Conservation (phyloP, 164 flowering plant species). For the Kalanchoe fedtschenkoi region DNA sequence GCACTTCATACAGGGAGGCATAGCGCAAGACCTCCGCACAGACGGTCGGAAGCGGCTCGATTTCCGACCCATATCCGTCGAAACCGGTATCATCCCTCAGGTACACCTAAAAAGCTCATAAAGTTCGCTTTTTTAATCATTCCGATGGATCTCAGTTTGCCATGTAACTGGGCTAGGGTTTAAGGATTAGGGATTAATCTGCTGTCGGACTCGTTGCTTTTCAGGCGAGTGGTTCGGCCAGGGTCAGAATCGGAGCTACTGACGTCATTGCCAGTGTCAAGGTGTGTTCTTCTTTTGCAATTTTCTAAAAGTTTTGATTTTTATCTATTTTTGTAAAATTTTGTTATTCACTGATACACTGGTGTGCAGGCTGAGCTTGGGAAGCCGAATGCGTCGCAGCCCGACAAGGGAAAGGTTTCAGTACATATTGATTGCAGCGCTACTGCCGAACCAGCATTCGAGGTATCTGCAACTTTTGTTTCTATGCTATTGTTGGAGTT, state of each 20-base stretch:
- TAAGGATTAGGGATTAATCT: constrained; percentile 3
- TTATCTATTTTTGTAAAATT: no score
- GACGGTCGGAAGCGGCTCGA: constrained; percentile 73
- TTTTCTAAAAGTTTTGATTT: no score
- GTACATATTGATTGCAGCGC: constrained; percentile 82
- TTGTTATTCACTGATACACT: not conserved
- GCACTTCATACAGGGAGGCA: constrained; percentile 73
- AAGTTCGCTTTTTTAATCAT: not conserved
- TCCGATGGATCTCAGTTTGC: no score
- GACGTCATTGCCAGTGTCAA: constrained; percentile 92
- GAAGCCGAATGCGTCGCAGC: constrained; percentile 50
- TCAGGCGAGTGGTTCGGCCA: constrained; percentile 94
- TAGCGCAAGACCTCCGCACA: constrained; percentile 76
- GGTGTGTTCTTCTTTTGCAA: no score
- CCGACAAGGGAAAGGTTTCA: constrained; percentile 72
- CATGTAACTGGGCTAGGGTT: not conserved
- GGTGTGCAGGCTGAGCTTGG: constrained; percentile 85
- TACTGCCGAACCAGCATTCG: constrained; percentile 75
- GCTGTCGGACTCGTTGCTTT: no score
- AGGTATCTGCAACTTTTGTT: constrained; percentile 32
- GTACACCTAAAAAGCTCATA: constrained; percentile 17
- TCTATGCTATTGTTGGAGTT: no score
- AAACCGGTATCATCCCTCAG: constrained; percentile 88
- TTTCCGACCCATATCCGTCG: constrained; percentile 64
- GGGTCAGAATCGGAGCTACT: constrained; percentile 75